phyloP scores from a whole-genome alignment of 2,329 filamentous ascomycete species.

The Phaeosphaeria sp. region DNA sequence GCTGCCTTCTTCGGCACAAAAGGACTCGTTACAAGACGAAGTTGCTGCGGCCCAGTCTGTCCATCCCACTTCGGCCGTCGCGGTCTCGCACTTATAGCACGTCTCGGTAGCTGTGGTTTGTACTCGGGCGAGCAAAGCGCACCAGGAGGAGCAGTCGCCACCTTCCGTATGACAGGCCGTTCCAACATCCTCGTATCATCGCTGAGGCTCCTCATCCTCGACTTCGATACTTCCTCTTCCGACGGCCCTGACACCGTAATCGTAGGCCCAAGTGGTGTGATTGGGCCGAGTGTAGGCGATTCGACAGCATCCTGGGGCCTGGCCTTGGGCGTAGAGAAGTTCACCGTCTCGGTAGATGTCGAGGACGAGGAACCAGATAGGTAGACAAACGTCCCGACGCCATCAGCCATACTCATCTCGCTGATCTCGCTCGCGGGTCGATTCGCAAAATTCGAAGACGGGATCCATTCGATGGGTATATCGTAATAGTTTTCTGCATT shows the following conservation, averaged over 20 bases:
- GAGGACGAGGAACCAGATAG: conserved; percentile 9
- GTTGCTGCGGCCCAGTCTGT: conserved; percentile 8
- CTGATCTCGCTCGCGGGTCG: conserved; percentile 31
- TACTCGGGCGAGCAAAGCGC: conserved; percentile 8
- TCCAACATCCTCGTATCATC: conserved; percentile 11
- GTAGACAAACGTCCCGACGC: conserved; percentile 14
- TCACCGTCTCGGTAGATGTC: conserved; percentile 15
- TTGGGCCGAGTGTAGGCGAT: conserved; percentile 2
- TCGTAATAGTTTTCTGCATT: conserved; percentile 31
- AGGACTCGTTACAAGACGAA: conserved; percentile 6
- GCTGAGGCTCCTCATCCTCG: conserved; percentile 8
- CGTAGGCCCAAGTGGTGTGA: conserved; percentile 5
- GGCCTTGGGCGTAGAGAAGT: conserved; percentile 14
- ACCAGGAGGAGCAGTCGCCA: conserved; percentile 29
- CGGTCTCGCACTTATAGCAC: conserved; percentile 35
- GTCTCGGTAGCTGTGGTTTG: conserved; percentile 28
- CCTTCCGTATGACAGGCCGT: conserved; percentile 20
- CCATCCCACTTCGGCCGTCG: conserved; percentile 6
- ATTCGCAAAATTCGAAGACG: conserved; percentile 31
- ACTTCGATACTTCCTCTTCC: conserved; percentile 1
- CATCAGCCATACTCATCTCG: conserved; percentile 20
- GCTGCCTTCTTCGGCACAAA: not conserved
- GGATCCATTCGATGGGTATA: conserved; percentile 25
- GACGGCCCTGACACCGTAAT: conserved; percentile 12
- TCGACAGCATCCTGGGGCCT: conserved; percentile 6